Percentiles rank a stretch among this genome's conserved stretches.
Evolutionary conservation across 352 stramenopile genomes (phyloP).

Genomic region (Phytophthora sp.): DNA sequence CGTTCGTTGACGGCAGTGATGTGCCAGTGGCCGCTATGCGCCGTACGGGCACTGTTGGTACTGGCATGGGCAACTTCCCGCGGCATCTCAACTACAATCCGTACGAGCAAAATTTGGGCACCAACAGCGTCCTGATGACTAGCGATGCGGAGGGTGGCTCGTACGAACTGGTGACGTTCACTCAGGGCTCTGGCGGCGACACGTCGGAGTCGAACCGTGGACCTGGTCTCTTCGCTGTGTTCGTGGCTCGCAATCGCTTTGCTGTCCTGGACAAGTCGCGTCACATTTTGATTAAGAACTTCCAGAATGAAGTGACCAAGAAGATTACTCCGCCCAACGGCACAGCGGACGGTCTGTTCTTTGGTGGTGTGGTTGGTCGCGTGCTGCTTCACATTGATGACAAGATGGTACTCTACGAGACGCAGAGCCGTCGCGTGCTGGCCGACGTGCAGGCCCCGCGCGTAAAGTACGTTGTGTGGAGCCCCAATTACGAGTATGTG

Average conservation of each 20-base stretch:
- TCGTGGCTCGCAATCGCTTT: slow-evolving; percentile 98
- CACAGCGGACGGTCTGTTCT: slow-evolving; percentile 96
- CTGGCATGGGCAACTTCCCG: slow-evolving; percentile 93
- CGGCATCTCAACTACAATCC: slow-evolving; percentile 96
- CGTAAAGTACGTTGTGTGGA: slow-evolving; percentile 99
- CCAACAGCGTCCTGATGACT: slow-evolving; percentile 92
- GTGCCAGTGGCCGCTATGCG: slow-evolving; percentile 77
- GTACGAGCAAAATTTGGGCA: slow-evolving; percentile 92
- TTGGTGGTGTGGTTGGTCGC: slow-evolving; percentile 96
- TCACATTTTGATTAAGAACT: slow-evolving; percentile 99
- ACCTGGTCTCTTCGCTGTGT: slow-evolving; percentile 95
- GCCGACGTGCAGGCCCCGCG: slow-evolving; percentile 95
- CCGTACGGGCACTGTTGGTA: slow-evolving; percentile 67
- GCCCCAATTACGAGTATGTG: slow-evolving; percentile 96
- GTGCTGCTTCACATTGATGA: slow-evolving; percentile 97
- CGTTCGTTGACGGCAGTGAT: slow-evolving; percentile 89
- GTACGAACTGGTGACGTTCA: slow-evolving; percentile 98
- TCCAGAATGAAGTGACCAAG: slow-evolving; percentile 99
- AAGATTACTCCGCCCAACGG: slow-evolving; percentile 95
- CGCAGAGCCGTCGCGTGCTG: slow-evolving; percentile 95
- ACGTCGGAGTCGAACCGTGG: slow-evolving; percentile 94
- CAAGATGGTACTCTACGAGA: slow-evolving; percentile 98
- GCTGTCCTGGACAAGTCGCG: slow-evolving; percentile 97
- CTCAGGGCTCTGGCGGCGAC: slow-evolving; percentile 70
- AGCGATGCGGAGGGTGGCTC: slow-evolving; percentile 96